phyloP scores from a whole-genome alignment of 176 grass and related monocot species.

The Themeda triandra region DNA sequence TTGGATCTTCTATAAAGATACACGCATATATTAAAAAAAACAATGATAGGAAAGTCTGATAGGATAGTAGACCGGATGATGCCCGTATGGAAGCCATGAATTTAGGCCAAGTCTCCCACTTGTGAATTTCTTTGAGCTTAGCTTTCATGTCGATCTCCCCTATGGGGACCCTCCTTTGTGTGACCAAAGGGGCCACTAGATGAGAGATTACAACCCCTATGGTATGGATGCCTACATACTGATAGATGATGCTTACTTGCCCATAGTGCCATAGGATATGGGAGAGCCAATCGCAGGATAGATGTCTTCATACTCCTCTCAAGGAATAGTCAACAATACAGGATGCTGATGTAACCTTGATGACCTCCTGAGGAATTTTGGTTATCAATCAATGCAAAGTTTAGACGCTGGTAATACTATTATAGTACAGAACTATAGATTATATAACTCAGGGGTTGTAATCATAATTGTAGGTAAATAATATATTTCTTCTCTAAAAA shows the following conservation, averaged over 20 bases:
- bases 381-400: not conserved
- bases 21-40: not conserved
- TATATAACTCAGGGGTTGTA: not conserved
- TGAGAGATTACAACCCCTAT: constrained; percentile 26
- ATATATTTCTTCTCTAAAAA: no score
- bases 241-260: constrained; percentile 5
- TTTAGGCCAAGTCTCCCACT: not conserved
- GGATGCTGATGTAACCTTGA: not conserved
- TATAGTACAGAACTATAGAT: not conserved
- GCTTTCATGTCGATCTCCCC: constrained; percentile 42
- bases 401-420: not conserved
- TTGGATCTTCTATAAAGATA: no score
- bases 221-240: not conserved
- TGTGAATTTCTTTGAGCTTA: constrained; percentile 21
- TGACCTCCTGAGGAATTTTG: not conserved
- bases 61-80: not conserved
- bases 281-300: not conserved
- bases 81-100: not conserved
- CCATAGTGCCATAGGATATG: not conserved
- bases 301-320: not conserved
- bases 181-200: constrained; percentile 28
- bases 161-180: constrained; percentile 3
- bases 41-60: not conserved
- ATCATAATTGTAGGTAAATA: not conserved
- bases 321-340: constrained; percentile 4